Percentiles rank a stretch among this genome's conserved stretches.
These are phyloP conservation scores for Plectosphaerella cucumerina DNA, from an alignment of 2,329 filamentous ascomycete genomes.

Conservation along the genomic window DNA sequence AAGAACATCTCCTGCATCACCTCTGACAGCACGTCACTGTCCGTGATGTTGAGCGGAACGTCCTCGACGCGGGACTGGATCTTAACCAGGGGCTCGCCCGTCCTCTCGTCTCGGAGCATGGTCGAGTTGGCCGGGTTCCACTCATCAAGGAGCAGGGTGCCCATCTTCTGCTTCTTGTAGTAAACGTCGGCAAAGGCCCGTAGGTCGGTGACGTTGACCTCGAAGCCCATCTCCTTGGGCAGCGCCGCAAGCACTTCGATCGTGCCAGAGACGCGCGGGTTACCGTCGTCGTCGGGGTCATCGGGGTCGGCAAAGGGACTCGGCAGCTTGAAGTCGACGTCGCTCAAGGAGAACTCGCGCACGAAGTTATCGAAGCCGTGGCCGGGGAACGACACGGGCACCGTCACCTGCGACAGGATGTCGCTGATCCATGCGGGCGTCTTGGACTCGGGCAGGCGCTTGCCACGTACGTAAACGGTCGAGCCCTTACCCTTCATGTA, in stretches of 20 bases:
- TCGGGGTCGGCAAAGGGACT: conserved; percentile 73
- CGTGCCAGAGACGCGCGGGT: conserved; percentile 77
- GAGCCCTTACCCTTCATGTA: conserved; percentile 80
- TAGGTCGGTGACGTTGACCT: conserved; percentile 72
- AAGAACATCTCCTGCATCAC: conserved; percentile 80
- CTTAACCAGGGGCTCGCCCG: conserved; percentile 59
- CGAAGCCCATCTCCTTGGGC: conserved; percentile 83
- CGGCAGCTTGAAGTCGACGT: conserved; percentile 84
- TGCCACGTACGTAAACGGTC: conserved; percentile 79
- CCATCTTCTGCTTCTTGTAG: conserved; percentile 74
- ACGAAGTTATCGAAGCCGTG: conserved; percentile 78
- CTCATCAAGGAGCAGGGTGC: conserved; percentile 70
- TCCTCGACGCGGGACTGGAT: conserved; percentile 75
- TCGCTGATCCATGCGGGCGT: conserved; percentile 81
- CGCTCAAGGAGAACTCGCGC: conserved; percentile 78
- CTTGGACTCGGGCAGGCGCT: conserved; percentile 57
- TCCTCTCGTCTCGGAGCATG: conserved; percentile 52
- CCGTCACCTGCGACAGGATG: conserved; percentile 73
- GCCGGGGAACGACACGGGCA: conserved; percentile 82
- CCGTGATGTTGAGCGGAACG: conserved; percentile 77
- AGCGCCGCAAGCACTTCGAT: conserved; percentile 75
- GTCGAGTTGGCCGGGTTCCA: conserved; percentile 86
- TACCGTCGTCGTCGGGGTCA: conserved; percentile 55
- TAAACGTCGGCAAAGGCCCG: conserved; percentile 75
- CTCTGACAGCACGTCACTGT: conserved; percentile 73